Evolutionary conservation across 1,139 yeast species (phyloP).

Genomic region (Debaryomycetaceae sp.): DNA sequence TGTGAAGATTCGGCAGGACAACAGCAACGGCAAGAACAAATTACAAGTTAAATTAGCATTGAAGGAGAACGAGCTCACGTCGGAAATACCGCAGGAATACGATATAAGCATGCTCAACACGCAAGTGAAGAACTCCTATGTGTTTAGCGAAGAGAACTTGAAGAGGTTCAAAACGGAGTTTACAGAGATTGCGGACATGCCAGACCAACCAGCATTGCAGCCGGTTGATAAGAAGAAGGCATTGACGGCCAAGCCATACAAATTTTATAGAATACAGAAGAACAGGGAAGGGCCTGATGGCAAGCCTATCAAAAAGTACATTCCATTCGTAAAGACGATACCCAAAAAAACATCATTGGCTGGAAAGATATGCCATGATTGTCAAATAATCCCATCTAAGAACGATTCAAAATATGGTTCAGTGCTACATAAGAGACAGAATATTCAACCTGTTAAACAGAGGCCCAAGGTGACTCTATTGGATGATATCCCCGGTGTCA

Average conservation of each 20-base stretch:
- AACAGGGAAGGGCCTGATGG: conserved; percentile 20
- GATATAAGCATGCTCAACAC: conserved; percentile 76
- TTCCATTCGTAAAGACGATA: conserved; percentile 75
- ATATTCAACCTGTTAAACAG: conserved; percentile 37
- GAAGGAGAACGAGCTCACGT: conserved; percentile 39
- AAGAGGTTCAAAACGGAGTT: conserved; percentile 61
- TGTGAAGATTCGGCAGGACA: conserved; percentile 62
- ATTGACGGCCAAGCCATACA: conserved; percentile 23
- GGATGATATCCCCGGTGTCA: conserved; percentile 83
- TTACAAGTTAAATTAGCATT: conserved; percentile 58
- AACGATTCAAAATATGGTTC: conserved; percentile 67
- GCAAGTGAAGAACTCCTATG: conserved; percentile 78
- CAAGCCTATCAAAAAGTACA: conserved; percentile 38
- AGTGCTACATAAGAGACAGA: conserved; percentile 44
- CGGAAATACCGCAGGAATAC: conserved; percentile 75
- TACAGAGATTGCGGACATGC: conserved; percentile 48
- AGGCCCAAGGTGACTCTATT: conserved; percentile 77
- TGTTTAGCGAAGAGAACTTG: conserved; percentile 86
- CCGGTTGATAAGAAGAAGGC: conserved; percentile 29
- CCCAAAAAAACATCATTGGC: conserved; percentile 82
- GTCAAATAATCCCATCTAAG: conserved; percentile 79
- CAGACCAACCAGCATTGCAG: conserved; percentile 43
- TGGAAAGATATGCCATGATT: conserved; percentile 91
- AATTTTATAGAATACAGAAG: conserved; percentile 29
- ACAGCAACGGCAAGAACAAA: conserved; percentile 31